These are phyloP conservation scores for Nitzschia putrida DNA, from an alignment of 108 stramenopile species.

Conservation along the genomic window DNA sequence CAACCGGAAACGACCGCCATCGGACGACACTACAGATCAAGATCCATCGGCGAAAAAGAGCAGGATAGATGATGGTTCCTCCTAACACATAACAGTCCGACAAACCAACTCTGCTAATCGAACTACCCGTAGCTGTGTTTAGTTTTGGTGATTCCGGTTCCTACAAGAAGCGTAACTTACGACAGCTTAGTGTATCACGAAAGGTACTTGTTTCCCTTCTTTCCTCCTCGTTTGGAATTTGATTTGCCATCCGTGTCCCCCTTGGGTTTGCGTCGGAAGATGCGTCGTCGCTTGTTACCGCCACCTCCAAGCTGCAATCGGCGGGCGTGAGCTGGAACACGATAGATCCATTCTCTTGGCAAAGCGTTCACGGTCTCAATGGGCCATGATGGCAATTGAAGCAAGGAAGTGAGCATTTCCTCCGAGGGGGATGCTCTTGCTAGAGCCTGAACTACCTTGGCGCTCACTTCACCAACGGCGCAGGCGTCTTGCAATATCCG, in stretches of 20 bases:
- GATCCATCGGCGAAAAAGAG: conserved; percentile 10
- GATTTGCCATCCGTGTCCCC: too few relatives aligned
- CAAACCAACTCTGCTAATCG: too few relatives aligned
- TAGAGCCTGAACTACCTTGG: conserved; percentile 38
- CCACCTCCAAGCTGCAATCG: neutral
- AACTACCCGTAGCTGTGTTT: too few relatives aligned
- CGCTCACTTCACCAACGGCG: conserved; percentile 39
- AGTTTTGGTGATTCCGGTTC: too few relatives aligned
- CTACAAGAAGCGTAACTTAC: too few relatives aligned
- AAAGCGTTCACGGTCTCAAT: conserved; percentile 31
- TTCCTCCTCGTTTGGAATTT: too few relatives aligned
- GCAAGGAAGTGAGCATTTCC: conserved; percentile 17
- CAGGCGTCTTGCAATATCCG: conserved; percentile 49
- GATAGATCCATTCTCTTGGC: conserved; percentile 30
- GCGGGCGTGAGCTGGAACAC: conserved; percentile 25
- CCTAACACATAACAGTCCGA: too few relatives aligned
- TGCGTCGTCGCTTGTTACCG: neutral
- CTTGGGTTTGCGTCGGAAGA: too few relatives aligned
- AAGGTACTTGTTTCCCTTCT: too few relatives aligned
- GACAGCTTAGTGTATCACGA: too few relatives aligned
- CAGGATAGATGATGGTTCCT: neutral
- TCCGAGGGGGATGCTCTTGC: conserved; percentile 23
- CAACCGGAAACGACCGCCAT: conserved; percentile 6
- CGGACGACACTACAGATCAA: neutral
- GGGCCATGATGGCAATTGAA: conserved; percentile 18